phyloP scores from a whole-genome alignment of 164 flowering plant genomes.

The Macadamia tetraphylla region DNA sequence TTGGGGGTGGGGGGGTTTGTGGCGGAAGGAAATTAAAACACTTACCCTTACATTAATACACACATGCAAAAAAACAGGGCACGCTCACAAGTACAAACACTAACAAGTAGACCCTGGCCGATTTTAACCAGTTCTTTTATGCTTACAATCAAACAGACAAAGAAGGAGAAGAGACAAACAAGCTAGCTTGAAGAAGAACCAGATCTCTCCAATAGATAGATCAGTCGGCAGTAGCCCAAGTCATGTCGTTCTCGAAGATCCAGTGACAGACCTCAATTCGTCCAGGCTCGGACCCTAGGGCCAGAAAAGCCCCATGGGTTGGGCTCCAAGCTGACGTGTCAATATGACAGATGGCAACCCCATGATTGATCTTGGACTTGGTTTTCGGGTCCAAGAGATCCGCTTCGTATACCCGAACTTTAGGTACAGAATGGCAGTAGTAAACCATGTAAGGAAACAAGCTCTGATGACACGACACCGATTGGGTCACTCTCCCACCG shows the following conservation, averaged over 20 bases:
- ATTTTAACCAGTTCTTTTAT: too few relatives aligned
- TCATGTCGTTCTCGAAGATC: constrained; percentile 37
- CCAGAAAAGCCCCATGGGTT: constrained; percentile 71
- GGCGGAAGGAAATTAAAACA: too few relatives aligned
- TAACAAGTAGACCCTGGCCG: too few relatives aligned
- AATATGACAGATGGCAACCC: constrained; percentile 80
- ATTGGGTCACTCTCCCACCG: constrained; percentile 62
- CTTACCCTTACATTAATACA: too few relatives aligned
- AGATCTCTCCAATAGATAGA: too few relatives aligned
- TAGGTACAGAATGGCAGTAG: constrained; percentile 88
- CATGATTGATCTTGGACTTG: constrained; percentile 53
- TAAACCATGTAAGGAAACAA: constrained; percentile 75
- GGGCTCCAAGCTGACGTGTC: constrained; percentile 83
- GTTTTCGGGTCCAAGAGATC: constrained; percentile 49
- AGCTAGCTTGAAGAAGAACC: too few relatives aligned
- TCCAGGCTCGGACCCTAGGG: constrained; percentile 71
- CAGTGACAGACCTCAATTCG: constrained; percentile 47
- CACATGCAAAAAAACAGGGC: too few relatives aligned
- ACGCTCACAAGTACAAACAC: too few relatives aligned
- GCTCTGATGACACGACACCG: constrained; percentile 88
- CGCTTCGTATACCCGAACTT: constrained; percentile 70
- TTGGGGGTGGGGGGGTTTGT: too few relatives aligned
- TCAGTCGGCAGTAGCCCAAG: constrained; percentile 23
- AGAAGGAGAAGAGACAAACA: too few relatives aligned
- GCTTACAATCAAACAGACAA: too few relatives aligned